These are phyloP conservation scores for Antarctomyces pellizariae DNA, from an alignment of 495 filamentous ascomycete species.

Conservation along the genomic window DNA sequence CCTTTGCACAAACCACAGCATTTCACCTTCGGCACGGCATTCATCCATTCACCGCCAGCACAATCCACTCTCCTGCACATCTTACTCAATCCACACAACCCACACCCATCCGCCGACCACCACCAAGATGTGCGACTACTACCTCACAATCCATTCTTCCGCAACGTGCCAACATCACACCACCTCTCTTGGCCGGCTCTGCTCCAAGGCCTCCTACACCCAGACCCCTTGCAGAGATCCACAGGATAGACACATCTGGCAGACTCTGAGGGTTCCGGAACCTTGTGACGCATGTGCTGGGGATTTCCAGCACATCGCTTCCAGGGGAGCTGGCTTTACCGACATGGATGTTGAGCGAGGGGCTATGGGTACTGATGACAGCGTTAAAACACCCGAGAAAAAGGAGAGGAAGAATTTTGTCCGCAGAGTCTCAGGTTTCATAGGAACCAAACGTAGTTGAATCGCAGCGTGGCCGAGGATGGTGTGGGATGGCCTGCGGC, in stretches of 20 bases:
- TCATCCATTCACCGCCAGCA: background rate
- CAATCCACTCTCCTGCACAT: background rate
- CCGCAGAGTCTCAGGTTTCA: too few relatives aligned
- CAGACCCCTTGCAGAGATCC: constrained; percentile 9
- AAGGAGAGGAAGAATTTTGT: too few relatives aligned
- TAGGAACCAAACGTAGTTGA: too few relatives aligned
- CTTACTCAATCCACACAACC: background rate
- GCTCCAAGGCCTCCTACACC: constrained; percentile 4
- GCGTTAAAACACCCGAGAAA: too few relatives aligned
- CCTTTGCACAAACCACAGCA: background rate
- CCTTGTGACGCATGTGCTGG: constrained; percentile 11
- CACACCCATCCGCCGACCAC: background rate
- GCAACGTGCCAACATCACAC: constrained; percentile 10
- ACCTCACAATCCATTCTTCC: constrained; percentile 5
- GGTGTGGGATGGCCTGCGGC: too few relatives aligned
- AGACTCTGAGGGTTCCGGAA: constrained; percentile 10
- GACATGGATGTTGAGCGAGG: too few relatives aligned
- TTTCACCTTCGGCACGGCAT: background rate
- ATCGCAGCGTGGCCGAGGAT: too few relatives aligned
- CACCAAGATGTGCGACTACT: constrained; percentile 11
- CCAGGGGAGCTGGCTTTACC: too few relatives aligned
- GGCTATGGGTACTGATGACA: too few relatives aligned
- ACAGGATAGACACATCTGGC: constrained; percentile 10
- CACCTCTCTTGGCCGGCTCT: constrained; percentile 10
- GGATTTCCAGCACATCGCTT: too few relatives aligned